Evolutionary conservation across 2,329 filamentous ascomycete species (phyloP).

Genomic region (Penicillium sp.): DNA sequence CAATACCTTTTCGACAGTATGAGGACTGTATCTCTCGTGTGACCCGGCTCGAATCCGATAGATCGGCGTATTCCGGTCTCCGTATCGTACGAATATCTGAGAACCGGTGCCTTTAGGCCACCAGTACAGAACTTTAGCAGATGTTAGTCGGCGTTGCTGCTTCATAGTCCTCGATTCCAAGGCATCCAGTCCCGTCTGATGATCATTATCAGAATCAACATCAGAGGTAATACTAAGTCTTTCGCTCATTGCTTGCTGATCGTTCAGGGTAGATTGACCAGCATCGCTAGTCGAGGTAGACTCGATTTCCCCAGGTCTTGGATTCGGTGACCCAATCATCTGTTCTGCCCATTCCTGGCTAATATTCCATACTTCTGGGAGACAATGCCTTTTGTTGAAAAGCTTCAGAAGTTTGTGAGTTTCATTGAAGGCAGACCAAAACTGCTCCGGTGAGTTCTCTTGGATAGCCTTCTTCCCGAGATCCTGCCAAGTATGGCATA

Average conservation of each 20-base stretch:
- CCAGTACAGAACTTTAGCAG: neutral
- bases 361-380: neutral
- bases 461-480: neutral
- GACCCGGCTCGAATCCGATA: neutral
- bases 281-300: neutral
- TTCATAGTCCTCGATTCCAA: constrained; percentile 1
- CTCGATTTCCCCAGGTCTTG: neutral
- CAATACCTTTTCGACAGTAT: neutral
- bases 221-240: neutral
- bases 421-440: neutral
- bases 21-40: neutral
- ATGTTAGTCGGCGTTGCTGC: neutral
- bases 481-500: neutral
- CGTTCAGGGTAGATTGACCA: neutral
- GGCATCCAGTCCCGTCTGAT: neutral
- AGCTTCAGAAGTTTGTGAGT: neutral
- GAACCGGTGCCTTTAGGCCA: neutral
- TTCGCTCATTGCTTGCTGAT: neutral
- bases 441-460: neutral
- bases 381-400: neutral
- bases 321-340: neutral
- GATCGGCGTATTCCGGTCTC: neutral
- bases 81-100: neutral
- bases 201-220: neutral
- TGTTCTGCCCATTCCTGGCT: neutral